phyloP scores from a whole-genome alignment of 352 stramenopile species.

The Globisporangium cylindrosporum region DNA sequence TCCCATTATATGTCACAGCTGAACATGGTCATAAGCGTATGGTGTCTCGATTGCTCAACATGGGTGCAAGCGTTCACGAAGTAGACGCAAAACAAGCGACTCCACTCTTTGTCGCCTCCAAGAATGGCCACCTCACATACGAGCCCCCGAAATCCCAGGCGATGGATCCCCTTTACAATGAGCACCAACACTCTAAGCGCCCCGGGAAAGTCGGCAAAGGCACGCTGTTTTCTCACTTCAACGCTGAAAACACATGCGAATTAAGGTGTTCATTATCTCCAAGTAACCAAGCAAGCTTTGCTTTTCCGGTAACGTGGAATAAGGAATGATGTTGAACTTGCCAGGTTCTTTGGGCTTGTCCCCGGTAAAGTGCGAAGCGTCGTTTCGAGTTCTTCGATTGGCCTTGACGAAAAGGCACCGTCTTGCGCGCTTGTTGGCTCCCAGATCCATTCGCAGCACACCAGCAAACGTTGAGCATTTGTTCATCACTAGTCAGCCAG shows the following conservation, averaged over 20 bases:
- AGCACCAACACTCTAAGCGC: too few species aligned
- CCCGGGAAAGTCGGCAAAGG: too few species aligned
- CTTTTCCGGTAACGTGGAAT: too few species aligned
- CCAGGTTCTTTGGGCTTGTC: background rate
- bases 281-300: background rate
- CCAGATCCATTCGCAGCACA: too few species aligned
- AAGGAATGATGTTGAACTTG: background rate
- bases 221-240: too few species aligned
- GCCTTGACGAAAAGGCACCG: too few species aligned
- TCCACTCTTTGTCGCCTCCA: background rate
- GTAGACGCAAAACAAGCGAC: background rate
- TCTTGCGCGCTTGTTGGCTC: too few species aligned
- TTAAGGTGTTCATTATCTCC: background rate
- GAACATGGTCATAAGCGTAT: background rate
- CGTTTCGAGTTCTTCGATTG: constrained; percentile 3
- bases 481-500: too few species aligned
- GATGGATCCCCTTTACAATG: too few species aligned
- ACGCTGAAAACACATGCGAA: too few species aligned
- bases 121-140: background rate
- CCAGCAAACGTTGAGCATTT: too few species aligned
- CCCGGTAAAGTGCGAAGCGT: constrained; percentile 1
- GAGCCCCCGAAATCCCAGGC: too few species aligned
- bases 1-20: background rate
- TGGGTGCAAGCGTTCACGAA: background rate
- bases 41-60: background rate